Evolutionary conservation across 768 basidiomycete genomes (phyloP).

Genomic region (Boletus barrowsii): DNA sequence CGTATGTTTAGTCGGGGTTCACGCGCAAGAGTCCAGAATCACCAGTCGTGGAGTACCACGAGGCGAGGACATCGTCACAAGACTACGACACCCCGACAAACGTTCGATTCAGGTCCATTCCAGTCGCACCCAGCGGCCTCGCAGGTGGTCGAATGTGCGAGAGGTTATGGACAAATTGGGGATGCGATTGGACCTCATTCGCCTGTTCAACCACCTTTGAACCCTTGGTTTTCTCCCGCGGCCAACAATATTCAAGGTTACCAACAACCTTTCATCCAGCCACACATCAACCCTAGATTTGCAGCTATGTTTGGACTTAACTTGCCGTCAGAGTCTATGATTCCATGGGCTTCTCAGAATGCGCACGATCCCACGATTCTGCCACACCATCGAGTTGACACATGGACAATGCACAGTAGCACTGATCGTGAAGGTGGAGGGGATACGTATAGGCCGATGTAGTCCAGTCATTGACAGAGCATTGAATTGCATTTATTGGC

Average conservation of each 20-base stretch:
- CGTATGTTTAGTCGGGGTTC: conserved; percentile 26
- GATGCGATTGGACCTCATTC: conserved; percentile 20
- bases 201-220: conserved; percentile 7
- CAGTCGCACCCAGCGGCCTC: conserved; percentile 43
- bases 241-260: conserved; percentile 13
- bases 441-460: conserved; percentile 28
- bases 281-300: conserved; percentile 83
- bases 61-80: conserved; percentile 15
- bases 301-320: conserved; percentile 61
- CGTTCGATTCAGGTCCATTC: conserved; percentile 29
- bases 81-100: conserved; percentile 20
- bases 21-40: conserved; percentile 26
- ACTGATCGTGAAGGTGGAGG: conserved; percentile 23
- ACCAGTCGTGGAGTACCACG: conserved; percentile 16
- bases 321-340: conserved; percentile 25
- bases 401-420: conserved; percentile 37
- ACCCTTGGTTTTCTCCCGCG: conserved; percentile 19
- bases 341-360: conserved; percentile 19
- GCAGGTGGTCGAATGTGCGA: conserved; percentile 42
- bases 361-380: conserved; percentile 9
- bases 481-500: conserved; percentile 18
- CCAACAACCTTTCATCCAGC: conserved; percentile 50
- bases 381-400: conserved; percentile 33
- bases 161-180: conserved; percentile 41
- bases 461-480: conserved; percentile 12